Conservation (phyloP, 208 protist genomes). For the Crithidia acanthocephali region DNA sequence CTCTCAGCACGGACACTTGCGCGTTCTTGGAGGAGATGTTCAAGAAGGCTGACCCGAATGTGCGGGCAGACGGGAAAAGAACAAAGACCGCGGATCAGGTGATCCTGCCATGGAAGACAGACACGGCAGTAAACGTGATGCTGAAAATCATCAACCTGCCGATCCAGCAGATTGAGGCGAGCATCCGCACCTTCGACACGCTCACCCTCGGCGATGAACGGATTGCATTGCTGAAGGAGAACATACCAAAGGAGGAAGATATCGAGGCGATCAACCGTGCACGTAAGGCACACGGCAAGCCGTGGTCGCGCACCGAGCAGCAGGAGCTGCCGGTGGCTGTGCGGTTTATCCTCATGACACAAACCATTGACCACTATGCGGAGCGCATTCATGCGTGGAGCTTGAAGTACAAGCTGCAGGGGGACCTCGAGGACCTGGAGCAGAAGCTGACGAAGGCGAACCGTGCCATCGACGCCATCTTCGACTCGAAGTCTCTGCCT, state of each 20-base stretch:
- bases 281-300: slow-evolving; percentile 41
- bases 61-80: slow-evolving; percentile 21
- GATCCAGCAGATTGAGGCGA: slow-evolving; percentile 73
- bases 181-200: slow-evolving; percentile 75
- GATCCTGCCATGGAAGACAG: slow-evolving; percentile 58
- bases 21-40: slow-evolving; percentile 34
- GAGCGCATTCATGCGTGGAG: slow-evolving; percentile 79
- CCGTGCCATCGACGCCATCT: slow-evolving; percentile 44
- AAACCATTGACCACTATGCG: slow-evolving; percentile 68
- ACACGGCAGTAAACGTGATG: slow-evolving; percentile 79
- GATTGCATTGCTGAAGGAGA: slow-evolving; percentile 60
- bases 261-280: slow-evolving; percentile 52
- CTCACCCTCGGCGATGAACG: slow-evolving; percentile 76
- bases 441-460: slow-evolving; percentile 49
- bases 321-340: slow-evolving; percentile 56
- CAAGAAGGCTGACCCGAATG: slow-evolving; percentile 29
- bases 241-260: slow-evolving; percentile 71
- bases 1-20: slow-evolving; percentile 22
- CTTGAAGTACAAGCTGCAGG: slow-evolving; percentile 60
- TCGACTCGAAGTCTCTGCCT: slow-evolving; percentile 56
- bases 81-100: slow-evolving; percentile 12
- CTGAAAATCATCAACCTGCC: slow-evolving; percentile 81
- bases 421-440: slow-evolving; percentile 56
- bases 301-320: slow-evolving; percentile 45
- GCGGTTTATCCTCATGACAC: slow-evolving; percentile 82